Evolutionary conservation across 768 basidiomycete genomes (phyloP).

Genomic region (Mycena albidolilacea): DNA sequence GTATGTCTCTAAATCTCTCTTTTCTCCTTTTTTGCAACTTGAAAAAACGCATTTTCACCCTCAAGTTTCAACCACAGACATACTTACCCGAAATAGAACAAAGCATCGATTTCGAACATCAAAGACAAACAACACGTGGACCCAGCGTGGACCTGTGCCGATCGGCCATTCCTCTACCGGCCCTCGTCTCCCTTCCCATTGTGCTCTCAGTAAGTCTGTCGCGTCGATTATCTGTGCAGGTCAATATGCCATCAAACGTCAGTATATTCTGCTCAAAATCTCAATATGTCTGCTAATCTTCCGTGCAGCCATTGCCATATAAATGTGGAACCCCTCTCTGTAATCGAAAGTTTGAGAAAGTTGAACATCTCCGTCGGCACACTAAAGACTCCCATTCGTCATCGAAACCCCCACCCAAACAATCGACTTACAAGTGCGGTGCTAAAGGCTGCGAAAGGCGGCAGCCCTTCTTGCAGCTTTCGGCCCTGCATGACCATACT

Average conservation of each 20-base stretch:
- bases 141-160: too few species aligned
- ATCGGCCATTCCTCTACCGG: conserved; percentile 8
- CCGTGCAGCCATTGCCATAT: conserved; percentile 27
- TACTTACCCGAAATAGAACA: neutral
- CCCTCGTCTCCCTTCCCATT: conserved; percentile 20
- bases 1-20: too few species aligned
- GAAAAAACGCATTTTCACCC: too few species aligned
- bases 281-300: conserved; percentile 22
- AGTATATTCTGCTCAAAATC: conserved; percentile 14
- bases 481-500: conserved; percentile 16
- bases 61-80: too few species aligned
- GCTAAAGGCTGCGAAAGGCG: conserved; percentile 1
- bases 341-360: conserved; percentile 19
- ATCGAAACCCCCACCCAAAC: conserved; percentile 14
- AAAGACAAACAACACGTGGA: too few species aligned
- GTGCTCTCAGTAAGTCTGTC: conserved; percentile 24
- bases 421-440: conserved; percentile 13
- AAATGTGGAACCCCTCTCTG: conserved; percentile 18
- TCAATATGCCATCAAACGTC: conserved; percentile 16
- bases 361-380: conserved; percentile 21
- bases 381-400: conserved; percentile 19
- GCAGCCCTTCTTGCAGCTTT: conserved; percentile 2
- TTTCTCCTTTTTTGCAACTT: too few species aligned
- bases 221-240: conserved; percentile 3
- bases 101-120: too few species aligned